A percentile compares a stretch with the other conserved stretches of the same genome.
Conservation (phyloP, 495 filamentous ascomycete species). For the Xylaria sp. region DNA sequence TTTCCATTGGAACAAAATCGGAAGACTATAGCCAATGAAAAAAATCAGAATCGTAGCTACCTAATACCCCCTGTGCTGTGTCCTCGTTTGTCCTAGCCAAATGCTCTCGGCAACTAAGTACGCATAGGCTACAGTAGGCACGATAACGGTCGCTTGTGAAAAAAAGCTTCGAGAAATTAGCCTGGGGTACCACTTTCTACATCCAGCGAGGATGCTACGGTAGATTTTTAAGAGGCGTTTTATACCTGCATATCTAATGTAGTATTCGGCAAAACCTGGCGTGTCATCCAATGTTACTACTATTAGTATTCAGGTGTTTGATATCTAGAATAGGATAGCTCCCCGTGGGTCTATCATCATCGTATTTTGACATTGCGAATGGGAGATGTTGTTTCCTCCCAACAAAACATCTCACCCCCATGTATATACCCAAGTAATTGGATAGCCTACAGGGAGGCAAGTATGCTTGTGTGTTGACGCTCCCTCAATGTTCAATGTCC, state of each 20-base stretch:
- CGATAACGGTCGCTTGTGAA: slow-evolving; percentile 2
- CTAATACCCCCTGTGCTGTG: background rate
- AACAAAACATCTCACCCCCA: background rate
- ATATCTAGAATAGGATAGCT: slow-evolving; percentile 1
- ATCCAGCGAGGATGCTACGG: background rate
- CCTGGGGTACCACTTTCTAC: slow-evolving; percentile 11
- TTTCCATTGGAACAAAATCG: slow-evolving; percentile 17
- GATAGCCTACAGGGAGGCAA: background rate
- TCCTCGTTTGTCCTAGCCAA: background rate
- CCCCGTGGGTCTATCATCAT: background rate
- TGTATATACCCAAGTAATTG: background rate
- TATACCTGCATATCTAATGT: slow-evolving; percentile 15
- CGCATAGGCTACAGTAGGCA: background rate
- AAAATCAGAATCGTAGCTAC: background rate
- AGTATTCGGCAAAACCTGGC: slow-evolving; percentile 8
- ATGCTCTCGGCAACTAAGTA: background rate
- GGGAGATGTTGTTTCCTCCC: background rate
- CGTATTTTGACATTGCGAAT: background rate
- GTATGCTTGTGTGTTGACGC: background rate
- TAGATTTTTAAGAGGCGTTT: background rate
- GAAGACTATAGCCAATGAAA: slow-evolving; percentile 14
- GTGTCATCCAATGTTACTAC: background rate
- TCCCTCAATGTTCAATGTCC: background rate
- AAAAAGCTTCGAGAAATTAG: slow-evolving; percentile 16
- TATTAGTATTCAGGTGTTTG: background rate